Percentiles rank a stretch among this genome's conserved stretches.
Conservation (phyloP, 345 rosid genomes). For the Linum usitatissimum region DNA sequence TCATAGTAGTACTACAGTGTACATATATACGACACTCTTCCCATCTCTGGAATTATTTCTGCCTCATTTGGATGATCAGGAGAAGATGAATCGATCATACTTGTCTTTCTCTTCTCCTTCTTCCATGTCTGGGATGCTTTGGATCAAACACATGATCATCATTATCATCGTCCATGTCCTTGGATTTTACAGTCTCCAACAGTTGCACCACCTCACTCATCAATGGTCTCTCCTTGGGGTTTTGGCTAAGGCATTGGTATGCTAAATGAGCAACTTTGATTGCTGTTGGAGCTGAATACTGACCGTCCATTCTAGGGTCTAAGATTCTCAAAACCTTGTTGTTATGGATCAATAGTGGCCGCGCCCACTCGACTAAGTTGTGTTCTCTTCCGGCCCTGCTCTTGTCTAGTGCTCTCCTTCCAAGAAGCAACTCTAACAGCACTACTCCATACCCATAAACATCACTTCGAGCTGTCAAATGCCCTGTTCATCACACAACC, state of each 20-base stretch:
- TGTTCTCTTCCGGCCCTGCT: conserved; percentile 76
- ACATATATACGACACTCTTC: not conserved
- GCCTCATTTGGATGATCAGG: not conserved
- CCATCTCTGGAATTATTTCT: not conserved
- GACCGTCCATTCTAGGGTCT: conserved; percentile 90
- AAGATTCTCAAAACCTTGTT: conserved; percentile 79
- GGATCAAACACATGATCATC: conserved; percentile 31
- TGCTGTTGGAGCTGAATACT: conserved; percentile 45
- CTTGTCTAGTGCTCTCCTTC: conserved; percentile 92
- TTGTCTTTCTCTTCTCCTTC: conserved; percentile 41
- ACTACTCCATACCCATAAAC: conserved; percentile 95
- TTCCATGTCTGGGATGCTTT: conserved; percentile 25
- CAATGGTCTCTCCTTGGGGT: conserved; percentile 75
- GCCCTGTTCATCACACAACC: conserved; percentile 43
- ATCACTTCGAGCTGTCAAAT: conserved; percentile 92
- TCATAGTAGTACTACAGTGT: not conserved
- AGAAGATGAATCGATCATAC: not conserved
- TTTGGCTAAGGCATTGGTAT: conserved; percentile 85
- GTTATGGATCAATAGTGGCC: conserved; percentile 69
- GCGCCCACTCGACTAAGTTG: conserved; percentile 96
- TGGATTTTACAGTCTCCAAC: conserved; percentile 44
- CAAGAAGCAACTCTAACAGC: conserved; percentile 87
- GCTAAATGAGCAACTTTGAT: conserved; percentile 73
- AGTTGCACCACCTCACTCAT: conserved; percentile 82
- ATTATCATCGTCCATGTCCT: conserved; percentile 29